phyloP scores from a whole-genome alignment of 148 eudicot genomes.

The Salicornia ramosissima region DNA sequence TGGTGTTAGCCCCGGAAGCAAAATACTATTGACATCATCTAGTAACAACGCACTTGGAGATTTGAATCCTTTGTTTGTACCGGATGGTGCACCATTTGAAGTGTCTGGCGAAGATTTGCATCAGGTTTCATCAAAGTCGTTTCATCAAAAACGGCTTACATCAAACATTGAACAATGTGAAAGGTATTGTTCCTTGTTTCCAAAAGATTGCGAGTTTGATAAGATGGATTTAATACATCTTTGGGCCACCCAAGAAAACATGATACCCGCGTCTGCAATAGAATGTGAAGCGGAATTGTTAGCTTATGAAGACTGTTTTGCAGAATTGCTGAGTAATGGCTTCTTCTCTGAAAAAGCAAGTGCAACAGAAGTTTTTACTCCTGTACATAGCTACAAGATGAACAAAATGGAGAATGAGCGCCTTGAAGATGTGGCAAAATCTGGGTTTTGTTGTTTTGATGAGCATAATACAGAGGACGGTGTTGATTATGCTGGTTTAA shows the following conservation, averaged over 20 bases:
- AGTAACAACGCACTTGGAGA: background rate
- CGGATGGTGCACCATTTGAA: background rate
- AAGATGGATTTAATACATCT: conserved; percentile 1
- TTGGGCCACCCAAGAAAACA: background rate
- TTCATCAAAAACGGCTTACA: too few species aligned
- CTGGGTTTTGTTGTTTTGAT: too few species aligned
- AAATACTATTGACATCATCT: background rate
- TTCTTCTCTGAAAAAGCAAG: background rate
- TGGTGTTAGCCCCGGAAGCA: background rate
- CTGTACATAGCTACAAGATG: background rate
- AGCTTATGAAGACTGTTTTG: background rate
- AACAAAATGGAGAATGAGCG: background rate
- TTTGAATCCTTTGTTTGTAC: background rate
- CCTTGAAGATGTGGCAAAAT: background rate
- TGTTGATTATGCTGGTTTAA: background rate
- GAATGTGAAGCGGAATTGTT: background rate
- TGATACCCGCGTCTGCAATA: background rate
- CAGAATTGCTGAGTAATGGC: background rate
- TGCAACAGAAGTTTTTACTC: background rate
- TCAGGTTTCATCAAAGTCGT: background rate
- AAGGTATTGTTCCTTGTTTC: background rate
- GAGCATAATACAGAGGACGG: background rate
- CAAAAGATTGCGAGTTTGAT: background rate
- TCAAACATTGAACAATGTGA: background rate
- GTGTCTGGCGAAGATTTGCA: background rate